These are phyloP conservation scores for Scutellaria minor DNA, from an alignment of 257 asterid genomes.

Conservation along the genomic window DNA sequence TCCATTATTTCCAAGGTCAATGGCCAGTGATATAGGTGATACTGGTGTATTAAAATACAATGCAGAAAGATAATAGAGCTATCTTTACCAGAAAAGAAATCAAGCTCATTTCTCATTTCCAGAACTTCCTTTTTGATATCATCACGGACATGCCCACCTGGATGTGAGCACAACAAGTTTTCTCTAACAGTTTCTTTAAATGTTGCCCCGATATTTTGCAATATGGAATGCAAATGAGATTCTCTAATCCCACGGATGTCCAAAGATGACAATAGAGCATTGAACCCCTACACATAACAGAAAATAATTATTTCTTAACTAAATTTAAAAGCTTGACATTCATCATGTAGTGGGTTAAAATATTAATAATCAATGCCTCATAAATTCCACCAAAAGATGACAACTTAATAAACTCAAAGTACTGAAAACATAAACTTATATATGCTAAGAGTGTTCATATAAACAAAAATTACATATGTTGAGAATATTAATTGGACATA, in stretches of 20 bases:
- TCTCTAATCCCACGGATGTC: conserved; percentile 90
- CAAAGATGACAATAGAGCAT: conserved; percentile 73
- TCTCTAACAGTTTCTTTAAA: conserved; percentile 58
- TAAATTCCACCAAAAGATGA: neutral
- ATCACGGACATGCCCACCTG: conserved; percentile 29
- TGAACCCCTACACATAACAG: conserved; percentile 59
- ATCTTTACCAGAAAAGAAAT: conserved; percentile 27
- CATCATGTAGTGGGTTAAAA: conserved; percentile 6
- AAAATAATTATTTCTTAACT: conserved; percentile 6
- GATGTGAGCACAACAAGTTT: conserved; percentile 33
- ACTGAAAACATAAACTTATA: neutral
- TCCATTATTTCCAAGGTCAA: conserved; percentile 42
- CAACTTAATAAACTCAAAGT: neutral
- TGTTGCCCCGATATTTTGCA: conserved; percentile 68
- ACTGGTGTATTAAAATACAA: conserved; percentile 34
- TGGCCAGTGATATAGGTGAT: conserved; percentile 40
- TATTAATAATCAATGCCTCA: neutral
- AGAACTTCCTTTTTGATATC: conserved; percentile 39
- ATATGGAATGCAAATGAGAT: conserved; percentile 73
- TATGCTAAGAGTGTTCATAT: neutral
- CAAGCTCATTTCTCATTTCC: conserved; percentile 38
- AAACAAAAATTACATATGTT: too few species aligned
- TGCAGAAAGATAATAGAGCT: conserved; percentile 37
- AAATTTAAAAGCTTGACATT: neutral
- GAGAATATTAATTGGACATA: neutral